These are phyloP conservation scores for Penicillium nordicum DNA, from an alignment of 2,329 filamentous ascomycete genomes.

Conservation along the genomic window DNA sequence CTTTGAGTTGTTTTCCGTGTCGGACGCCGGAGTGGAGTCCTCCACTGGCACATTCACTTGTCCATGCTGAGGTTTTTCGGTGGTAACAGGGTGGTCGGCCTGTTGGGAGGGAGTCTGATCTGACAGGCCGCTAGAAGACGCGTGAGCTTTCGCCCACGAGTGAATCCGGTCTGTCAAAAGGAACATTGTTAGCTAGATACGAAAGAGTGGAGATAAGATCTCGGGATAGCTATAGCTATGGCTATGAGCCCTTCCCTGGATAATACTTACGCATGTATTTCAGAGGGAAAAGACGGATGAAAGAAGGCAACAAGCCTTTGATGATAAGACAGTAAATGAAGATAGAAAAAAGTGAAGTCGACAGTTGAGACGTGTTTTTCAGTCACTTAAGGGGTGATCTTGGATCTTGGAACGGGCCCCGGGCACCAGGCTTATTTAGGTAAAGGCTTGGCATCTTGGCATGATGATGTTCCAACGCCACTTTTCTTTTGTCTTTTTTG, in stretches of 20 bases:
- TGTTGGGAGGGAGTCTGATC: background rate
- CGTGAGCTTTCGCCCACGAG: constrained; percentile 43
- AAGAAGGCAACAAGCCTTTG: constrained; percentile 18
- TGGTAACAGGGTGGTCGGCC: constrained; percentile 3
- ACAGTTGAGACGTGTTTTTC: background rate
- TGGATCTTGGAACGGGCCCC: background rate
- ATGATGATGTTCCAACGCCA: background rate
- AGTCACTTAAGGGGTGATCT: background rate
- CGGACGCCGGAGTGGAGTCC: constrained; percentile 18
- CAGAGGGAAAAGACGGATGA: constrained; percentile 21
- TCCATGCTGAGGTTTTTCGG: constrained; percentile 23
- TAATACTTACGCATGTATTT: constrained; percentile 38
- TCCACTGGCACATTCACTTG: constrained; percentile 27
- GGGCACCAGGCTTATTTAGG: constrained; percentile 18
- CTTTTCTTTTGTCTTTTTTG: background rate
- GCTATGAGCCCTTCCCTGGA: background rate
- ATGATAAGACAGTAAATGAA: background rate
- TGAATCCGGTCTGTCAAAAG: constrained; percentile 33
- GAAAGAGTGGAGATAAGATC: background rate
- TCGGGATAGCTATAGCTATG: background rate
- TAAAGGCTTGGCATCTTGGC: constrained; percentile 16
- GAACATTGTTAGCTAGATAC: constrained; percentile 10
- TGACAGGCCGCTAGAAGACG: constrained; percentile 21
- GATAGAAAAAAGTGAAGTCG: background rate
- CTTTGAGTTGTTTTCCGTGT: constrained; percentile 20